These are phyloP conservation scores for Beverwykella pulmonaria DNA, from an alignment of 495 filamentous ascomycete species.

Conservation along the genomic window DNA sequence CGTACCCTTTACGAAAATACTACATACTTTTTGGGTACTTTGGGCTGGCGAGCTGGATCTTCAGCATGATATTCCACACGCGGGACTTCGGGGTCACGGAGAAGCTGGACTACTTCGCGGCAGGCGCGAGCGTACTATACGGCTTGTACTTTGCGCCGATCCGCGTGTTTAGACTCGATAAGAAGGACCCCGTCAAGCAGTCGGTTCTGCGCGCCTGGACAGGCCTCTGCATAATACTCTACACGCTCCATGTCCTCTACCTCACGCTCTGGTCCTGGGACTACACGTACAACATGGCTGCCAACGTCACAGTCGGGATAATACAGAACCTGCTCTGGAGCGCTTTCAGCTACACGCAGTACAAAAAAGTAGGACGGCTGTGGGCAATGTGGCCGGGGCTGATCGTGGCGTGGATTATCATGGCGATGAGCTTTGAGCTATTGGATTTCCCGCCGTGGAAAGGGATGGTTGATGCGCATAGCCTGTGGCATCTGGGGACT, in stretches of 20 bases:
- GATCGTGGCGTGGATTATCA: conserved; percentile 87
- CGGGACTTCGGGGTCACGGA: conserved; percentile 85
- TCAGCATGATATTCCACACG: conserved; percentile 87
- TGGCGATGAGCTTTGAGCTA: conserved; percentile 94
- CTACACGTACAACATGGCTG: conserved; percentile 96
- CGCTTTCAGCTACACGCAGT: conserved; percentile 75
- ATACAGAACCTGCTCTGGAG: conserved; percentile 85
- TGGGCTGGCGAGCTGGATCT: conserved; percentile 80
- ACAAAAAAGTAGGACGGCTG: conserved; percentile 63
- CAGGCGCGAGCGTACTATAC: conserved; percentile 87
- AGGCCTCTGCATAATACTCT: conserved; percentile 67
- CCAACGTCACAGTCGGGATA: conserved; percentile 81
- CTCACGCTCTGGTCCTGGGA: conserved; percentile 86
- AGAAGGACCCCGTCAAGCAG: conserved; percentile 57
- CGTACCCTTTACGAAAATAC: conserved; percentile 76
- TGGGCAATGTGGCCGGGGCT: conserved; percentile 93
- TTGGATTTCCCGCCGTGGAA: conserved; percentile 88
- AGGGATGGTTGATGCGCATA: conserved; percentile 89
- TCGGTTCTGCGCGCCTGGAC: conserved; percentile 75
- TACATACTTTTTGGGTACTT: conserved; percentile 82
- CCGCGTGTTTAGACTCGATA: conserved; percentile 79
- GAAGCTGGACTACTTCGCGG: conserved; percentile 93
- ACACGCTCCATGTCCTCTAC: conserved; percentile 78
- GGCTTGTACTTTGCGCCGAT: conserved; percentile 83
- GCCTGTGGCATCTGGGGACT: conserved; percentile 92